phyloP scores from a whole-genome alignment of 106 monocot genomes.

The Phalaenopsis equestris region DNA sequence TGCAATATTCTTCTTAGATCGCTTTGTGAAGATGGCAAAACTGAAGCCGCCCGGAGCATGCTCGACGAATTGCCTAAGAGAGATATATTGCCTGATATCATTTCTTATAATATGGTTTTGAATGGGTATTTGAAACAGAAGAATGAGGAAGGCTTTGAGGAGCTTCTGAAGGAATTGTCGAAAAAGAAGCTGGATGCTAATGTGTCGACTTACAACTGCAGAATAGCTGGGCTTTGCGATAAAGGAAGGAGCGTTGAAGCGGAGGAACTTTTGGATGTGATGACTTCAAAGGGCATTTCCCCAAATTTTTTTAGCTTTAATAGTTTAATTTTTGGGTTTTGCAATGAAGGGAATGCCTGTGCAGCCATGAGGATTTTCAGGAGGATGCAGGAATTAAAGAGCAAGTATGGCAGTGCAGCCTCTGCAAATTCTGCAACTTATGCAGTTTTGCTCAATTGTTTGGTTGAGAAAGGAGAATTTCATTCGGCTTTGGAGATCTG shows the following conservation, averaged over 20 bases:
- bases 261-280: constrained; percentile 55
- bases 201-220: constrained; percentile 40
- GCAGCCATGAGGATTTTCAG: constrained; percentile 40
- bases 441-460: constrained; percentile 24
- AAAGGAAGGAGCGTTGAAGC: constrained; percentile 41
- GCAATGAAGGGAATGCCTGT: constrained; percentile 40
- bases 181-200: constrained; percentile 27
- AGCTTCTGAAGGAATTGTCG: constrained; percentile 33
- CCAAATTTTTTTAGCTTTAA: constrained; percentile 48
- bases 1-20: constrained; percentile 41
- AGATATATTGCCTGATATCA: constrained; percentile 33
- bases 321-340: constrained; percentile 41
- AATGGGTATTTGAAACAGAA: constrained; percentile 44
- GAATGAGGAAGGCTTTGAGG: constrained; percentile 27
- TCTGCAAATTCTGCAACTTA: constrained; percentile 43
- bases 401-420: constrained; percentile 4
- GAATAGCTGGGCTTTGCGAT: constrained; percentile 35
- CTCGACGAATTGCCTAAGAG: constrained; percentile 44
- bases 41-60: constrained; percentile 31
- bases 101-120: constrained; percentile 45
- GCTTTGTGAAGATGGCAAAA: constrained; percentile 21
- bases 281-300: constrained; percentile 30
- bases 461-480: constrained; percentile 55
- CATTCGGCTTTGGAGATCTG: constrained; percentile 35
- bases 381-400: constrained; percentile 28